Percentiles rank a stretch among this genome's conserved stretches.
phyloP scores from a whole-genome alignment of 352 stramenopile species.

The Globisporangium parvum region DNA sequence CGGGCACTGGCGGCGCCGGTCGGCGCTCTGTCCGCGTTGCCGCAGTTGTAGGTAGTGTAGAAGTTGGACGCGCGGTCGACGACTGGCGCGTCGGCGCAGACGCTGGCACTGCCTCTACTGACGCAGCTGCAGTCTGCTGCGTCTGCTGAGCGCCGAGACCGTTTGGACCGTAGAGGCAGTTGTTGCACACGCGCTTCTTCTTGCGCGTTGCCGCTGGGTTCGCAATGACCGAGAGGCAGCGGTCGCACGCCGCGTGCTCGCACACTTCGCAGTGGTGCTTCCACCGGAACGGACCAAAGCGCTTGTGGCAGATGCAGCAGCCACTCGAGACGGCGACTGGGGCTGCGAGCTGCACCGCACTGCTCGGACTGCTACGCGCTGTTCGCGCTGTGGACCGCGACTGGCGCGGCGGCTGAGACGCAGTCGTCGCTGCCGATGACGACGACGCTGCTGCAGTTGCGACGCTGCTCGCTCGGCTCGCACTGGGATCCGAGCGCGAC shows the following conservation, averaged over 20 bases:
- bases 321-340: slow-evolving; percentile 6
- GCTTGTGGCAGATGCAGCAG: slow-evolving; percentile 53
- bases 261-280: slow-evolving; percentile 66
- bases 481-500: slow-evolving; percentile 8
- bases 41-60: slow-evolving; percentile 14
- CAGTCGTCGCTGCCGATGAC: background rate
- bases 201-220: slow-evolving; percentile 39
- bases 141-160: slow-evolving; percentile 13
- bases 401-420: background rate
- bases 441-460: too few relatives aligned
- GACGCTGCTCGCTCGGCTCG: background rate
- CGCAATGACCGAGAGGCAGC: slow-evolving; percentile 54
- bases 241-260: slow-evolving; percentile 48
- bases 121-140: background rate
- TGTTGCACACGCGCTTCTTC: slow-evolving; percentile 66
- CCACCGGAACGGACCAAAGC: slow-evolving; percentile 72
- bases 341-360: background rate
- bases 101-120: background rate
- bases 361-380: too few relatives aligned
- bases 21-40: slow-evolving; percentile 8
- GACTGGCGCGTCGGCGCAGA: background rate
- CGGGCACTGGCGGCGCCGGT: slow-evolving; percentile 6
- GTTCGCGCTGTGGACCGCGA: background rate
- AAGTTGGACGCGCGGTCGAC: background rate
- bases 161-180: slow-evolving; percentile 53